Evolutionary conservation across 208 protist species (phyloP).

Genomic region (Herpetomonas tarakana): DNA sequence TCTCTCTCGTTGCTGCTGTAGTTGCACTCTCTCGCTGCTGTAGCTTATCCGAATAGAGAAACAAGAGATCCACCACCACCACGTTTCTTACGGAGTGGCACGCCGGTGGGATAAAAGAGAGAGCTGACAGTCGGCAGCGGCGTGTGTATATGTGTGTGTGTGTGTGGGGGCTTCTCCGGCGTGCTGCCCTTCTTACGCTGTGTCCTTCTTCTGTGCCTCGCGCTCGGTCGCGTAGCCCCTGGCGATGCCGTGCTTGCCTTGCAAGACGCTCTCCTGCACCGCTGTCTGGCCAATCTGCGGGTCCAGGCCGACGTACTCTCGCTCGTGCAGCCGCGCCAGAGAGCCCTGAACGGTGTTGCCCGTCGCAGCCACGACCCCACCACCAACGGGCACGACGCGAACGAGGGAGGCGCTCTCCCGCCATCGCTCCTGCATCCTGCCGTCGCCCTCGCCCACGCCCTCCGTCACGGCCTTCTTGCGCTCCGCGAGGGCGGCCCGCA

Average conservation of each 20-base stretch:
- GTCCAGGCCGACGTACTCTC: conserved; percentile 76
- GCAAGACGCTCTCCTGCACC: conserved; percentile 59
- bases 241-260: conserved; percentile 82
- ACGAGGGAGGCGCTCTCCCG: conserved; percentile 7
- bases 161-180: no score
- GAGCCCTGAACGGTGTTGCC: conserved; percentile 22
- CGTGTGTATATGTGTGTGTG: no score
- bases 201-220: conserved; percentile 13
- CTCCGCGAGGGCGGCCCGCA: not conserved
- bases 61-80: no score
- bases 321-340: conserved; percentile 61
- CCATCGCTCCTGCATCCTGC: not conserved
- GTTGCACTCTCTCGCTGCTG: no score
- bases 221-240: conserved; percentile 67
- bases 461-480: not conserved
- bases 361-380: conserved; percentile 14
- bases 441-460: not conserved
- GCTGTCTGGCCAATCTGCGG: conserved; percentile 64
- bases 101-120: no score
- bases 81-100: no score
- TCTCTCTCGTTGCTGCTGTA: no score
- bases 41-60: no score
- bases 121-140: no score
- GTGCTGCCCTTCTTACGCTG: no score
- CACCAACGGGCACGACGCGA: conserved; percentile 16